These are phyloP conservation scores for Pseudogymnoascus sp. DNA, from an alignment of 2,329 filamentous ascomycete genomes.

Conservation along the genomic window DNA sequence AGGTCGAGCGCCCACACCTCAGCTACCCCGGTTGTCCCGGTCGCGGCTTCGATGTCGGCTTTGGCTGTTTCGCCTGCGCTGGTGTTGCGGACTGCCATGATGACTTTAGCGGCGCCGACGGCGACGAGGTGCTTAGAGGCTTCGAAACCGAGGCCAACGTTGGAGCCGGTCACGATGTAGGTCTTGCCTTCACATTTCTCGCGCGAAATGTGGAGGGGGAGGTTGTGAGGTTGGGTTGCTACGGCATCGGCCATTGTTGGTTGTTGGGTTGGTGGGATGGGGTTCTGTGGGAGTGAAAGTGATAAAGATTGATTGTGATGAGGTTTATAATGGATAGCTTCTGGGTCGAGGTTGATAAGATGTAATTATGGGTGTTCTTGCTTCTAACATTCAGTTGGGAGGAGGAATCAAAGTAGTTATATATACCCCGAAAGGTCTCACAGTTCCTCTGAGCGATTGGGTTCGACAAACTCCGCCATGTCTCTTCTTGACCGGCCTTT, in stretches of 20 bases:
- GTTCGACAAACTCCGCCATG: background rate
- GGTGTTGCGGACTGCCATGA: conserved; percentile 32
- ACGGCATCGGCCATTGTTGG: background rate
- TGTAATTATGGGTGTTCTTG: background rate
- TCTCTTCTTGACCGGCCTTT: background rate
- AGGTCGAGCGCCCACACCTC: conserved; percentile 19
- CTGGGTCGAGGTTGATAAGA: background rate
- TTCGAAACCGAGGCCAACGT: conserved; percentile 35
- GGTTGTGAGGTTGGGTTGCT: conserved; percentile 10
- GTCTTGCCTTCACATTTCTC: conserved; percentile 13
- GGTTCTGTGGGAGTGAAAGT: background rate
- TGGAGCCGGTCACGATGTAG: conserved; percentile 32
- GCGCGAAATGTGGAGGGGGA: conserved; percentile 10
- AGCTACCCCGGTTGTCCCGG: conserved; percentile 8
- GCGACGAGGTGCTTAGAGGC: conserved; percentile 31
- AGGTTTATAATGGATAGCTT: background rate
- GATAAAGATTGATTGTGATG: background rate
- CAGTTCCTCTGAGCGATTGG: background rate
- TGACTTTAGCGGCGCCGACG: conserved; percentile 31
- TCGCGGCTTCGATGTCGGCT: conserved; percentile 25
- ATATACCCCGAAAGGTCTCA: background rate
- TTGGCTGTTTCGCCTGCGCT: conserved; percentile 31
- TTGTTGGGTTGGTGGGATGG: background rate
- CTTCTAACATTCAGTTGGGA: background rate
- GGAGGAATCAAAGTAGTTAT: background rate